Percentiles rank a stretch among this genome's conserved stretches.
These are phyloP conservation scores for Antrodiella citrinella DNA, from an alignment of 768 basidiomycete genomes.

Conservation along the genomic window DNA sequence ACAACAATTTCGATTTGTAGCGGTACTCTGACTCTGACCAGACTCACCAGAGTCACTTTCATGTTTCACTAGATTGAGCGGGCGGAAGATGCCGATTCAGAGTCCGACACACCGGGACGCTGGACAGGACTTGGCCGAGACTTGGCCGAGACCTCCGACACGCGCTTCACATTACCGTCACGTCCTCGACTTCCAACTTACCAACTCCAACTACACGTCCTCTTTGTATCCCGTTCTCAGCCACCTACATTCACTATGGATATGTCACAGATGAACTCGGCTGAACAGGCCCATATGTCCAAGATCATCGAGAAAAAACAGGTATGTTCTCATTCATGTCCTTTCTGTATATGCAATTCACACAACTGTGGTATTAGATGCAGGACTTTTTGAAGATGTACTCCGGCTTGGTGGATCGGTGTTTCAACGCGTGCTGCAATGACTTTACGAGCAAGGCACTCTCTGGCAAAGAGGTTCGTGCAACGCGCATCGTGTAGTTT, in stretches of 20 bases:
- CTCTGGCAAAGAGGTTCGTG: constrained; percentile 81
- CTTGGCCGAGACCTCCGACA: no score
- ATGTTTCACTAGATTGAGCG: no score
- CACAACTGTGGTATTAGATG: constrained; percentile 52
- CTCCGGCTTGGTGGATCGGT: constrained; percentile 89
- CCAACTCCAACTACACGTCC: background rate
- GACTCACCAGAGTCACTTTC: no score
- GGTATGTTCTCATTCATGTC: constrained; percentile 65
- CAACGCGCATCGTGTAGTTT: background rate
- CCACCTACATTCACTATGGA: constrained; percentile 50
- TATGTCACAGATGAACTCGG: constrained; percentile 79
- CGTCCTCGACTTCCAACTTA: no score
- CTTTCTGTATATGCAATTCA: background rate
- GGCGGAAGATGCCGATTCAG: no score
- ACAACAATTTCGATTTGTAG: no score
- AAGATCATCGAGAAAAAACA: constrained; percentile 95
- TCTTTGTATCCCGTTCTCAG: background rate
- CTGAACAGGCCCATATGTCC: constrained; percentile 96
- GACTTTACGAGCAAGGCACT: constrained; percentile 96
- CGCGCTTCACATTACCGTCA: no score
- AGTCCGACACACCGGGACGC: no score
- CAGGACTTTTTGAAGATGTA: constrained; percentile 97
- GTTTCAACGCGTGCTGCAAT: constrained; percentile 91
- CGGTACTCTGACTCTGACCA: no score
- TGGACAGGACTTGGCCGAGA: no score